Conservation (phyloP, 768 basidiomycete species). For the Tylopilus sp. region DNA sequence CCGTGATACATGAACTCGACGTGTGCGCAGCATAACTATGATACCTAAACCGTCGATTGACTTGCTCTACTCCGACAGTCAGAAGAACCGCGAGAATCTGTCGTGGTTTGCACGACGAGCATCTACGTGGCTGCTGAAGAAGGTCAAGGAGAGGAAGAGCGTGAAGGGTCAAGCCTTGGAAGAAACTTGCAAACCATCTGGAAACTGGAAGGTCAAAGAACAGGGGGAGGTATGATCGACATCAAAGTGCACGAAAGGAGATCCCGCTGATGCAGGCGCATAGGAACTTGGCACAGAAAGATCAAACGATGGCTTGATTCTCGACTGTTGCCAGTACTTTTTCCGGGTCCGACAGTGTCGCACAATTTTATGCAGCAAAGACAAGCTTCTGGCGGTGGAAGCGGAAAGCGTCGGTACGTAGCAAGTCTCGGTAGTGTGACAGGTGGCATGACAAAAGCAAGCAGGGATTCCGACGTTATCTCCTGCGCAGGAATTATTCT, state of each 20-base stretch:
- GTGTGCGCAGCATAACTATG: constrained; percentile 39
- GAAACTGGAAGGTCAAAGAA: constrained; percentile 57
- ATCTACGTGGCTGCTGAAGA: constrained; percentile 63
- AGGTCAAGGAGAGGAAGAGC: constrained; percentile 51
- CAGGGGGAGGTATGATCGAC: constrained; percentile 37
- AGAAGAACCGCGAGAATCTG: constrained; percentile 38
- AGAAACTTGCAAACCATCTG: constrained; percentile 58
- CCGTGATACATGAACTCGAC: constrained; percentile 77
- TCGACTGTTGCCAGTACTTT: constrained; percentile 75
- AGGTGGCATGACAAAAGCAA: constrained; percentile 12
- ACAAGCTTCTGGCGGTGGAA: constrained; percentile 62
- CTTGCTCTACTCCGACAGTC: constrained; percentile 22
- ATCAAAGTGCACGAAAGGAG: not conserved
- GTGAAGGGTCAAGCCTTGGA: constrained; percentile 61
- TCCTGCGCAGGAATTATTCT: constrained; percentile 35
- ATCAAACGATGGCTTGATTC: constrained; percentile 65
- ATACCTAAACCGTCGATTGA: not conserved
- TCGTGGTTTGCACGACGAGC: constrained; percentile 69
- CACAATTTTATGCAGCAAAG: constrained; percentile 64
- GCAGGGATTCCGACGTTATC: constrained; percentile 24
- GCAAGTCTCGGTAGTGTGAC: not conserved
- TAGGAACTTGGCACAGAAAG: constrained; percentile 34
- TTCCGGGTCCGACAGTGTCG: constrained; percentile 34
- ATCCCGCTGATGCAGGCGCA: not conserved
- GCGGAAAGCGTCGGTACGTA: constrained; percentile 44